Evolutionary conservation across 1,284 basidiomycete species (phyloP), one percentile per base, ranked within the genome.

Genomic region (Agaricales sp.): DNA sequence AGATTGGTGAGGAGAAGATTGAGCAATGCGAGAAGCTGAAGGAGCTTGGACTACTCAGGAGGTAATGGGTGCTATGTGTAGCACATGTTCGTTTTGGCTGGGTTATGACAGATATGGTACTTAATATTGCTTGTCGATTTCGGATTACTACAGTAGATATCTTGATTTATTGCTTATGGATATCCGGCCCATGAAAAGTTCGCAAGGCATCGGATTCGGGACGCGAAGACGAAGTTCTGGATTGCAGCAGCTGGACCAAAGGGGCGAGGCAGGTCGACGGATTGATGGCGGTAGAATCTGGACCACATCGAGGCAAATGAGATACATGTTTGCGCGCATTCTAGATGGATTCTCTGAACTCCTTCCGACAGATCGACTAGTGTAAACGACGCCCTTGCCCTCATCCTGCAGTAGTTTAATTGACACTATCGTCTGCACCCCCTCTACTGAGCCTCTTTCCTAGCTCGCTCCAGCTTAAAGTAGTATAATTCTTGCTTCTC

Each of bases 401-500:
- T 30, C 26, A 30, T 6, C 26, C 14, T 30, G 26, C 14, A 14
- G n/a, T n/a, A n/a, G n/a, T n/a, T n/a, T n/a, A n/a, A n/a, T n/a
- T n/a, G n/a, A n/a, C n/a, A n/a, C n/a, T n/a, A n/a, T n/a, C 26
- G 6, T 30, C 6, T 6, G 26, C 26, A 30, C 26, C 14, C 26
- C 26, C n/a, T 41, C 19, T 41, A 41, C 39, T 41, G 39, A 11
- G 39, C 39, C 4, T n/a, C 13, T 13, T 66, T 61, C 54, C 68
- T 70, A 62, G 78, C 71, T 61, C 72, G 77, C 73, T 92, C 88
- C 52, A 90, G 74, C 65, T 80, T 88, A 61, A 90, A 69, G 69
- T 92, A 92, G 68, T 73, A 90, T 60, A 78, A 80, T 68, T 92
- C 89, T 63, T 88, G 84, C 53, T 71, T 74, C 61, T 82, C 81